Evolutionary conservation across 441 rosid genomes (phyloP).

Genomic region (Jatropha podagrica): DNA sequence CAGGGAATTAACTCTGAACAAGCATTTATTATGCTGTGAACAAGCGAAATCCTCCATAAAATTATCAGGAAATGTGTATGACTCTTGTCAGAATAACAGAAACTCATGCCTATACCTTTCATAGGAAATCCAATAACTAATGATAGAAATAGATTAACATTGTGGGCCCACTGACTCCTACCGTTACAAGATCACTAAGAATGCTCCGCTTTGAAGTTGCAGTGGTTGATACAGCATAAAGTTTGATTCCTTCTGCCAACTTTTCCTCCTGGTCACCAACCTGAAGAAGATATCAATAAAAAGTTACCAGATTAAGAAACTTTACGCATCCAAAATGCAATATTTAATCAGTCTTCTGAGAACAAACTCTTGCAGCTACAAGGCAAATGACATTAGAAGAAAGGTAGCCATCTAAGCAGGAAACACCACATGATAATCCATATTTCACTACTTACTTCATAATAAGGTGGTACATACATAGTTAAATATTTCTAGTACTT

Average conservation of each 20-base stretch:
- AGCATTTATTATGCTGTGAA: not conserved
- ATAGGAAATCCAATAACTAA: not conserved
- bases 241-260: slow-evolving; percentile 93
- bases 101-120: not conserved
- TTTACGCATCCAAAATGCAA: not conserved
- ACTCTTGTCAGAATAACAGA: not conserved
- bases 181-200: slow-evolving; percentile 92
- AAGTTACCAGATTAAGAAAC: not conserved
- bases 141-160: slow-evolving; percentile 5
- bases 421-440: not conserved
- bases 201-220: slow-evolving; percentile 79
- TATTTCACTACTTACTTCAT: not conserved
- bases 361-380: not conserved
- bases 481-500: not conserved
- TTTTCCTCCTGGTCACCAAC: slow-evolving; percentile 95
- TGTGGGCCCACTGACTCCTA: slow-evolving; percentile 31
- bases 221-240: slow-evolving; percentile 76
- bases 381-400: not conserved
- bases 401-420: not conserved
- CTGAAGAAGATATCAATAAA: slow-evolving; percentile 33
- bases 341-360: not conserved
- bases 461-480: not conserved
- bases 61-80: not conserved
- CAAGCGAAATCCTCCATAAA: not conserved
- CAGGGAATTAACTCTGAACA: not conserved